phyloP scores from a whole-genome alignment of 495 filamentous ascomycete genomes.

The Neurospora sublineolata region DNA sequence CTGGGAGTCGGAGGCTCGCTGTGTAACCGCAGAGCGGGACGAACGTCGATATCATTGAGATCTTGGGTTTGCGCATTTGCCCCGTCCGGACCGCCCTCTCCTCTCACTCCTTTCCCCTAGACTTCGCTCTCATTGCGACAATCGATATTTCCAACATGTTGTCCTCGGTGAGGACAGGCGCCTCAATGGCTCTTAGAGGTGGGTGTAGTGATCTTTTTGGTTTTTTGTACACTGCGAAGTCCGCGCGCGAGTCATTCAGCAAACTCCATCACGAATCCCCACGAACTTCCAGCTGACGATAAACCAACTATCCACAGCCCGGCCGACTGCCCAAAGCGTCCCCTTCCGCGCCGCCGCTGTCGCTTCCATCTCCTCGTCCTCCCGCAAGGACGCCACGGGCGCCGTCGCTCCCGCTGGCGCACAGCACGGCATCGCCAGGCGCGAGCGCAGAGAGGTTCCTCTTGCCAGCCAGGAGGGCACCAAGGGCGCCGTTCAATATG shows the following conservation, averaged over 20 bases:
- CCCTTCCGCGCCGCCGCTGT: slow-evolving; percentile 48
- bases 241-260: not conserved
- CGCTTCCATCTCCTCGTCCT: slow-evolving; percentile 51
- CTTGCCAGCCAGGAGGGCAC: slow-evolving; percentile 85
- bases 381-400: slow-evolving; percentile 44
- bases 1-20: not conserved
- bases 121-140: not conserved
- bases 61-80: not conserved
- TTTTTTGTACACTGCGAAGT: not conserved
- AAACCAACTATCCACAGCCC: slow-evolving; percentile 32
- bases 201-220: slow-evolving; percentile 24
- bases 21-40: not conserved
- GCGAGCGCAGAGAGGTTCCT: slow-evolving; percentile 57
- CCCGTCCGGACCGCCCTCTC: not conserved
- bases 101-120: not conserved
- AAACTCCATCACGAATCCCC: not conserved
- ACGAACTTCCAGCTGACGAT: slow-evolving; percentile 7
- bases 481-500: slow-evolving; percentile 94
- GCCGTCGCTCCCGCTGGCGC: slow-evolving; percentile 27
- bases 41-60: not conserved
- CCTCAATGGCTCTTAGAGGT: slow-evolving; percentile 63
- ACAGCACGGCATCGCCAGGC: slow-evolving; percentile 26
- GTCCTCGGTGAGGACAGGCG: slow-evolving; percentile 50
- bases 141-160: slow-evolving; percentile 39
- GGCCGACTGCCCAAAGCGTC: slow-evolving; percentile 46